Percentiles rank a stretch among this genome's conserved stretches.
phyloP scores from a whole-genome alignment of 495 filamentous ascomycete species.

The Xylaria palmicola region DNA sequence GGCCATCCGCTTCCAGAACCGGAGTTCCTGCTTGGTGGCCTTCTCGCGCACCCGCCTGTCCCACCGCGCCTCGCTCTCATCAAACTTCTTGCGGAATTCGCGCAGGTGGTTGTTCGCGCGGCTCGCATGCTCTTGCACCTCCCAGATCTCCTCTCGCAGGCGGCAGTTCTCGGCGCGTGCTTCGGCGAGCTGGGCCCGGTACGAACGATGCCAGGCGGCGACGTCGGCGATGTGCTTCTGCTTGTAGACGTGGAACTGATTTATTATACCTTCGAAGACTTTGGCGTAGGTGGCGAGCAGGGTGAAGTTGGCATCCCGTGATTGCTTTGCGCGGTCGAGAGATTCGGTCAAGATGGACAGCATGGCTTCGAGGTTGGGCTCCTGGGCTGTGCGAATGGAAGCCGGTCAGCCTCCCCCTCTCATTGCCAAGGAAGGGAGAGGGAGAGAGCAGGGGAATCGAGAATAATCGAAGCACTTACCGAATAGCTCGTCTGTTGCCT shows the following conservation, averaged over 20 bases:
- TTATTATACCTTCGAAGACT: conserved; percentile 47
- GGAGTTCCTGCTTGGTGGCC: conserved; percentile 46
- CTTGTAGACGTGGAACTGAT: conserved; percentile 54
- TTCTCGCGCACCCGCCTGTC: conserved; percentile 45
- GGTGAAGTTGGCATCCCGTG: conserved; percentile 51
- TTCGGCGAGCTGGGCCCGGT: conserved; percentile 55
- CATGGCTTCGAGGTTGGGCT: conserved; percentile 50
- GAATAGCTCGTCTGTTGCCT: conserved; percentile 49
- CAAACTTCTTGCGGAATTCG: conserved; percentile 45
- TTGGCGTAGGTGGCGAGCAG: conserved; percentile 49
- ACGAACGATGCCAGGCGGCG: conserved; percentile 55
- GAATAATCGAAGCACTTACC: conserved; percentile 27
- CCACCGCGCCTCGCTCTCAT: conserved; percentile 47
- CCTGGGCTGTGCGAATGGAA: conserved; percentile 37
- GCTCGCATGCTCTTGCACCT: conserved; percentile 53
- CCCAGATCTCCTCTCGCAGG: conserved; percentile 57
- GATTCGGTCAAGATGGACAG: conserved; percentile 52
- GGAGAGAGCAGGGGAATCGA: neutral
- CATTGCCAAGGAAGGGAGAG: neutral
- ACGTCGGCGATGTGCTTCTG: conserved; percentile 51
- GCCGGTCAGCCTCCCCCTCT: conserved; percentile 1
- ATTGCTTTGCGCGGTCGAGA: conserved; percentile 51
- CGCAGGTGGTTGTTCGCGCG: conserved; percentile 50
- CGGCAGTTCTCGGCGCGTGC: conserved; percentile 55
- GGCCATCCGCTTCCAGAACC: conserved; percentile 58